Base-by-base conservation (phyloP, 805 yeast genomes). In the Pichia kluyveri region DNA sequence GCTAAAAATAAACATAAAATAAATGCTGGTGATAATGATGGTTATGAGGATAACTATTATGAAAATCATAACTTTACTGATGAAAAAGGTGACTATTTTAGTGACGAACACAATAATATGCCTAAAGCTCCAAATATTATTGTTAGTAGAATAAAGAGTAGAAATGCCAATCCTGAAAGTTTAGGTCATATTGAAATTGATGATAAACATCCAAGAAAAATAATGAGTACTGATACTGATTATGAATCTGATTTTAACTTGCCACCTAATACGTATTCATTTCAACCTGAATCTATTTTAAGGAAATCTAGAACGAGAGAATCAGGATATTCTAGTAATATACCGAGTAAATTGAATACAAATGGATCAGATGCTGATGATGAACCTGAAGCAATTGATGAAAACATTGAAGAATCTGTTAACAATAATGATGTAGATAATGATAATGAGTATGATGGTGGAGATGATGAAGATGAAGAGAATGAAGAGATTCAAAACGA, bases 251-350 rank as follows among this genome's bases (percentile, higher is more conserved):
- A 19, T 9, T 42, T 31, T 26, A 18, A 38, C 30, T 5, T 38
- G 31, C 18, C 46, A 18, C 42, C 49, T 26, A 11, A 26, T 19
- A 17, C 39, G n/a, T 42, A 49, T 15, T 18, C 27, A 26, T 41
- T 18, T 9, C 42, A 32, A 23, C 49, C 51, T 5, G 41, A 38
- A 23, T 45, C 50, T 3, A 47, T 47, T 40, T 37, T 47, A 18
- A 40, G 23, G 19, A 45, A 36, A 28, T 8, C 34, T 7, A 28
- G 15, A 34, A 34, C 37, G 3, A 34, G 37, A 34, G 37, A 34
- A 10, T 34, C 37, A 3, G 8, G 15, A 34, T 14, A 7, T 15
- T 34, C 37, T 5, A 34, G 32, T 12, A 30, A 15, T 14, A 34
- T 12, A 4, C 17, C 37, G 4, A 34, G 37, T 34, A 12, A 14